phyloP scores from a whole-genome alignment of 805 yeast species.

The Wickerhamomyces ciferrii region DNA sequence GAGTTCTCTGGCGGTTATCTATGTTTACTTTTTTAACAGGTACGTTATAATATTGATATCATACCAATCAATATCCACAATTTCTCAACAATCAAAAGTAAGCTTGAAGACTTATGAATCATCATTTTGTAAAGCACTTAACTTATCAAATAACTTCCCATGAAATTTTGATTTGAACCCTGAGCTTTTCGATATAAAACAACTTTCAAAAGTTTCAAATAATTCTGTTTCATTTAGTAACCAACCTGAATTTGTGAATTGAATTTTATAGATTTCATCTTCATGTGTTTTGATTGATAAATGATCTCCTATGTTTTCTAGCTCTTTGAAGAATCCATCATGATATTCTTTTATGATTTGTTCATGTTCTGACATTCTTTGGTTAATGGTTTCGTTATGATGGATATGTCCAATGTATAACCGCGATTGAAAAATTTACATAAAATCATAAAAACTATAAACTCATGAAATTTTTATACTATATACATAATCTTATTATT shows the following conservation, averaged over 20 bases:
- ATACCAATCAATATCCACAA: no score
- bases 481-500: not conserved
- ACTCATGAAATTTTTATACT: not conserved
- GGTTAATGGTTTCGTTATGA: no score
- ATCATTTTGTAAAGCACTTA: not conserved
- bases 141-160: not conserved
- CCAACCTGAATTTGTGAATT: constrained; percentile 11
- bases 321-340: not conserved
- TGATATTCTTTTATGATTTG: not conserved
- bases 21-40: no score
- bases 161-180: constrained; percentile 2
- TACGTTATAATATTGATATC: no score
- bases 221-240: constrained; percentile 16
- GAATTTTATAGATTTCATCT: not conserved
- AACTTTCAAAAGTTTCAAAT: constrained; percentile 24
- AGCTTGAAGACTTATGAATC: no score
- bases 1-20: no score
- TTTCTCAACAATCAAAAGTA: no score
- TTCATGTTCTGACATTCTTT: not conserved
- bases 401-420: no score
- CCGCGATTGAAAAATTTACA: no score
- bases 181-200: not conserved
- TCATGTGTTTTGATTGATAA: constrained; percentile 9
- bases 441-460: no score
- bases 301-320: not conserved